Percentiles rank a stretch among this genome's conserved stretches.
phyloP scores from a whole-genome alignment of 2,329 filamentous ascomycete species.

The Cercospora canescens region DNA sequence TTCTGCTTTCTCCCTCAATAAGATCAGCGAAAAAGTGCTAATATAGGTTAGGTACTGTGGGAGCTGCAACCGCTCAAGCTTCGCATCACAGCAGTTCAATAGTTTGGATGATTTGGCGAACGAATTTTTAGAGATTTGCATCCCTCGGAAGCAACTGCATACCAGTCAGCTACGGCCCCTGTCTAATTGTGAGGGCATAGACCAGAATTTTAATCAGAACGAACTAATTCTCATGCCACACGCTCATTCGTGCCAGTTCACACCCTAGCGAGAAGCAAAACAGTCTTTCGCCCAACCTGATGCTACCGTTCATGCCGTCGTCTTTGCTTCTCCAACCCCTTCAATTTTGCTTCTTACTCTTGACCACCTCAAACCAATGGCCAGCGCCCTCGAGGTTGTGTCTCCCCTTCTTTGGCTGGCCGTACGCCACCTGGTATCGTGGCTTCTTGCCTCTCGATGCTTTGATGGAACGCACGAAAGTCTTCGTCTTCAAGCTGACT shows the following conservation, averaged over 20 bases:
- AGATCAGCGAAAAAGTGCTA: not conserved
- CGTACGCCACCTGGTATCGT: not conserved
- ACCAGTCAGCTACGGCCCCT: not conserved
- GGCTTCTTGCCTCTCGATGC: not conserved
- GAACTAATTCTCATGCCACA: not conserved
- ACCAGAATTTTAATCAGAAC: too few species aligned
- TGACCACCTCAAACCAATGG: not conserved
- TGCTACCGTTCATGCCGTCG: not conserved
- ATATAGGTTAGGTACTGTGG: conserved; percentile 20
- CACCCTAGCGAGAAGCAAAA: too few species aligned
- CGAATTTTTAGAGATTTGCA: too few species aligned
- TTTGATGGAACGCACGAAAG: not conserved
- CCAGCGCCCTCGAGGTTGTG: not conserved
- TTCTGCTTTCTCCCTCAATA: not conserved
- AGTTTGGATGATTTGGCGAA: not conserved
- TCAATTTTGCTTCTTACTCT: not conserved
- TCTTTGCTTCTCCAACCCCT: not conserved
- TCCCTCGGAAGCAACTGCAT: too few species aligned
- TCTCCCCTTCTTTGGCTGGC: not conserved
- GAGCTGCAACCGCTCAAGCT: conserved; percentile 22
- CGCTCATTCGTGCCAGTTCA: not conserved
- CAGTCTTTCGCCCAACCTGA: not conserved
- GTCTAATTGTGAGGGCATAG: too few species aligned
- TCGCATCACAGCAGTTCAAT: conserved; percentile 16
- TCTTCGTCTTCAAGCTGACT: not conserved